These are phyloP conservation scores for Physcia stellaris DNA, from an alignment of 495 filamentous ascomycete species.

Conservation along the genomic window DNA sequence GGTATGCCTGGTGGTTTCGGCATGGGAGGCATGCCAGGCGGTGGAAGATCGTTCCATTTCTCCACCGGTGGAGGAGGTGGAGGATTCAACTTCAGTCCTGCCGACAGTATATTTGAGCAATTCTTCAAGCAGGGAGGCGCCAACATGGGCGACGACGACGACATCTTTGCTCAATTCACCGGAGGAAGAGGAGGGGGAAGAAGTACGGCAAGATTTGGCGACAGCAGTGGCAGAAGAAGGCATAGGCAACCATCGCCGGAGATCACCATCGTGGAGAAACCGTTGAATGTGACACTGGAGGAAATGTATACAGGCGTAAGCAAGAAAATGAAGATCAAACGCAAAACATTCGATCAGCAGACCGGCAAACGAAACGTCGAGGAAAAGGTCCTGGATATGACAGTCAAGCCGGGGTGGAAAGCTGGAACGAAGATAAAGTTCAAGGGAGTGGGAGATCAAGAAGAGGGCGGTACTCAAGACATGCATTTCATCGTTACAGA, in stretches of 20 bases:
- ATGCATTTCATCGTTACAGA: conserved; percentile 87
- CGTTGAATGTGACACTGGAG: conserved; percentile 68
- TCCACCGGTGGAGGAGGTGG: conserved; percentile 41
- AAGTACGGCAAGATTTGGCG: conserved; percentile 20
- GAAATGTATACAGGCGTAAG: conserved; percentile 72
- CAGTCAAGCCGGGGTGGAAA: conserved; percentile 88
- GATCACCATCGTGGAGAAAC: conserved; percentile 77
- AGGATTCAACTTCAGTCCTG: conserved; percentile 68
- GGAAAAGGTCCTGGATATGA: conserved; percentile 82
- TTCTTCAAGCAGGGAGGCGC: conserved; percentile 52
- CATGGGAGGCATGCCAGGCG: conserved; percentile 34
- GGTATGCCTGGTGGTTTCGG: conserved; percentile 42
- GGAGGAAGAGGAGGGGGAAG: conserved; percentile 28
- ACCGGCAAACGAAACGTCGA: conserved; percentile 71
- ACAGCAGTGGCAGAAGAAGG: conserved; percentile 23
- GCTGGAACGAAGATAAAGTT: conserved; percentile 97
- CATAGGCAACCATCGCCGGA: conserved; percentile 54
- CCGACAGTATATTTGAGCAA: conserved; percentile 71
- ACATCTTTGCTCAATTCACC: conserved; percentile 34
- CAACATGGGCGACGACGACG: conserved; percentile 38
- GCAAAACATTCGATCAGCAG: conserved; percentile 73
- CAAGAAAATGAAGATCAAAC: conserved; percentile 96
- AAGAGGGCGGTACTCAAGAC: conserved; percentile 95
- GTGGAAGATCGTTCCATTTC: conserved; percentile 59
- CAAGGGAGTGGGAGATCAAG: conserved; percentile 87